Evolutionary conservation across 805 yeast genomes (phyloP).

Genomic region (Suhomyces tanzawaensis): DNA sequence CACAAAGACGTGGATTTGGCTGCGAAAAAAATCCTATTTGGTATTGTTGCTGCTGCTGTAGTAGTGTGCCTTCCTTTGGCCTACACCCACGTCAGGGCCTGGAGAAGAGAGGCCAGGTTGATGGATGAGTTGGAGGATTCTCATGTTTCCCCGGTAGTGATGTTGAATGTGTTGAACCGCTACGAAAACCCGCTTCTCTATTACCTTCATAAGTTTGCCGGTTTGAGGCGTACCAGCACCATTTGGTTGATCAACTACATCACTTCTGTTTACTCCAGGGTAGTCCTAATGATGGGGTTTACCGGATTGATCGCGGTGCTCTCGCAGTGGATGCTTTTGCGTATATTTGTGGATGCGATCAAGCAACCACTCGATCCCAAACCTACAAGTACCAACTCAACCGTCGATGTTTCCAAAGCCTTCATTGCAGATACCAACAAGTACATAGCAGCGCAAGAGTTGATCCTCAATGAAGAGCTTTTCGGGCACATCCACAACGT

Average conservation of each 20-base stretch:
- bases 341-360: constrained; percentile 12
- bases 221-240: not conserved
- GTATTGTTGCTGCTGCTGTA: constrained; percentile 32
- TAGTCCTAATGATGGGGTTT: constrained; percentile 51
- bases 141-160: constrained; percentile 2
- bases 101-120: constrained; percentile 45
- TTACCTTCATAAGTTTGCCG: constrained; percentile 5
- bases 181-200: constrained; percentile 6
- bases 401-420: not conserved
- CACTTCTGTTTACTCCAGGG: constrained; percentile 51
- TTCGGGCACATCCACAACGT: constrained; percentile 65
- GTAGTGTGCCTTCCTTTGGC: constrained; percentile 41
- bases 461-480: constrained; percentile 55
- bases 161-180: constrained; percentile 6
- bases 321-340: constrained; percentile 52
- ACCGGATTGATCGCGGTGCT: constrained; percentile 54
- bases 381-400: too few relatives aligned
- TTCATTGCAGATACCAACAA: constrained; percentile 44
- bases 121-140: constrained; percentile 11
- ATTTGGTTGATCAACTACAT: constrained; percentile 31
- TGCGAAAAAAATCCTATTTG: constrained; percentile 39
- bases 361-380: not conserved
- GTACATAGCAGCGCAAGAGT: constrained; percentile 49
- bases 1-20: constrained; percentile 28
- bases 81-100: constrained; percentile 44